Conservation (phyloP, 176 grass and related monocot genomes). For the Poa annua region DNA sequence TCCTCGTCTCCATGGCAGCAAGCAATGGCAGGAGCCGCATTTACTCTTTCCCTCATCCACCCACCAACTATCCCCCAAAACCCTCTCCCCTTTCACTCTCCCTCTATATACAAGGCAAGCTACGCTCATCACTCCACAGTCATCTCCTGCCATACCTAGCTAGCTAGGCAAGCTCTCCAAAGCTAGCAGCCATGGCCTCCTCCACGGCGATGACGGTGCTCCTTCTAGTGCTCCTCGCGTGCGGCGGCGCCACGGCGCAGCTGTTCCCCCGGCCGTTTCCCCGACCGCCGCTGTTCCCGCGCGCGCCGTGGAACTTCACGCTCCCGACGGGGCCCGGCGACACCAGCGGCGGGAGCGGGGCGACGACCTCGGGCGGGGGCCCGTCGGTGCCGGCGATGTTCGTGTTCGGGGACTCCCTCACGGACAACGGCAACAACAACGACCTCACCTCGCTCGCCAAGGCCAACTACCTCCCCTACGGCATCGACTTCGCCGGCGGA, state of each 20-base stretch:
- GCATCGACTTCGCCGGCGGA: slow-evolving; percentile 86
- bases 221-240: slow-evolving; percentile 8
- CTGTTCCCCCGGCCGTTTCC: slow-evolving; percentile 51
- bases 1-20: slow-evolving; percentile 26
- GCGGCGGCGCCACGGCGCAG: slow-evolving; percentile 37
- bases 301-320: slow-evolving; percentile 54
- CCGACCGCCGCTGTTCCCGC: slow-evolving; percentile 36
- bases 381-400: slow-evolving; percentile 73
- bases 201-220: not conserved
- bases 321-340: slow-evolving; percentile 48
- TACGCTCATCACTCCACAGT: not conserved
- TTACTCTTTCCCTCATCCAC: slow-evolving; percentile 27
- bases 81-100: not conserved
- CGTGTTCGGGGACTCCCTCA: slow-evolving; percentile 94
- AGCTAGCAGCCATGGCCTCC: slow-evolving; percentile 14
- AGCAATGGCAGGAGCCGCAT: slow-evolving; percentile 44
- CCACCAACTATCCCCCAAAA: slow-evolving; percentile 30
- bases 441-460: slow-evolving; percentile 74
- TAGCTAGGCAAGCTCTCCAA: not conserved
- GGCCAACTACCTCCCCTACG: slow-evolving; percentile 93
- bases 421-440: slow-evolving; percentile 97
- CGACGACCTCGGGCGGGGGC: not conserved
- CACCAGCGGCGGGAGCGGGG: not conserved
- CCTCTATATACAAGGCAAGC: slow-evolving; percentile 35
- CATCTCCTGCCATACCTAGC: slow-evolving; percentile 10